Evolutionary conservation across 2,329 filamentous ascomycete genomes (phyloP).

Genomic region (Periconia macrospinosa): DNA sequence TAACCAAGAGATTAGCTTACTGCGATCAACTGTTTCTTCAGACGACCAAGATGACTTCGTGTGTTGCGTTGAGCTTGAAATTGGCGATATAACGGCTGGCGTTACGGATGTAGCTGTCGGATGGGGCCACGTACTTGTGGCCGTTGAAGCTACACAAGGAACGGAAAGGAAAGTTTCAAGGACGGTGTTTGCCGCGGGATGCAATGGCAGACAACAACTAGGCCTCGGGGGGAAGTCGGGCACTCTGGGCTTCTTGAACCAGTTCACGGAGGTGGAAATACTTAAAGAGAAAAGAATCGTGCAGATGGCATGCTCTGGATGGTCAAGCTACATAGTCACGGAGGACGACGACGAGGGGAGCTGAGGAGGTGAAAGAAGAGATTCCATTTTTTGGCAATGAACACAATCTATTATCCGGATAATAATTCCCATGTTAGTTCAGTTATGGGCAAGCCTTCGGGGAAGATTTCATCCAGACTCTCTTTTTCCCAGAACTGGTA

Average conservation of each 20-base stretch:
- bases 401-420: no score
- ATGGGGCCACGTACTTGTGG: slow-evolving; percentile 31
- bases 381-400: no score
- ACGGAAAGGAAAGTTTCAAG: not conserved
- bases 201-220: slow-evolving; percentile 27
- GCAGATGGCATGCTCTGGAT: slow-evolving; percentile 26
- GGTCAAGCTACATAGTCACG: slow-evolving; percentile 26
- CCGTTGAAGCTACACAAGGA: slow-evolving; percentile 16
- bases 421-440: no score
- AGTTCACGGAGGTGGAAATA: slow-evolving; percentile 23
- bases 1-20: slow-evolving; percentile 16
- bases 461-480: no score
- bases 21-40: slow-evolving; percentile 1
- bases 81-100: slow-evolving; percentile 18
- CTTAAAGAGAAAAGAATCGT: slow-evolving; percentile 21
- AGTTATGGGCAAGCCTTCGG: no score
- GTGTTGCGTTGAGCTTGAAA: slow-evolving; percentile 21
- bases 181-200: slow-evolving; percentile 29
- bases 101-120: slow-evolving; percentile 32
- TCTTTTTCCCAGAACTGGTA: no score
- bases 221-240: slow-evolving; percentile 11
- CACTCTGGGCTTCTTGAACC: slow-evolving; percentile 18
- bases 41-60: slow-evolving; percentile 32
- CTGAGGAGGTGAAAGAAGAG: no score
- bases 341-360: slow-evolving; percentile 9